phyloP scores from a whole-genome alignment of 176 grass and related monocot genomes.

The Zoysia japonica region DNA sequence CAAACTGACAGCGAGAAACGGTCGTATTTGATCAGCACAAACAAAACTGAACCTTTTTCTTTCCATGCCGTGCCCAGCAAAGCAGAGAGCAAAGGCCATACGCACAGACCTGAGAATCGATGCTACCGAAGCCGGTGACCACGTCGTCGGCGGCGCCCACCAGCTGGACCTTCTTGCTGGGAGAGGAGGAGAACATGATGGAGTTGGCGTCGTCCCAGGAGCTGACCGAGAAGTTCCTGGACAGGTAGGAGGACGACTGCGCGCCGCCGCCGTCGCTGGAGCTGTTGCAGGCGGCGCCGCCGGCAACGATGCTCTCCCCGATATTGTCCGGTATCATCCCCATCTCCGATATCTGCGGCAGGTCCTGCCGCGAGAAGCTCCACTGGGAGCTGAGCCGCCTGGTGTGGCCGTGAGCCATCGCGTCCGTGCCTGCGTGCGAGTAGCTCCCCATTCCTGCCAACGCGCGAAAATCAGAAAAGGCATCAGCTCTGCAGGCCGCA shows the following conservation, averaged over 20 bases:
- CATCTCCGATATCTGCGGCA: conserved; percentile 75
- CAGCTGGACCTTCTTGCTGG: conserved; percentile 54
- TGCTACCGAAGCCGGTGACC: conserved; percentile 61
- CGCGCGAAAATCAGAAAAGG: background rate
- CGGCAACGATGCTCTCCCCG: conserved; percentile 51
- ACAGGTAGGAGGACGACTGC: conserved; percentile 57
- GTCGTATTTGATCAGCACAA: conserved; percentile 8
- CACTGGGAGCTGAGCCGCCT: conserved; percentile 58
- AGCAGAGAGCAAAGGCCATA: background rate
- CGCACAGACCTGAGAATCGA: conserved; percentile 63
- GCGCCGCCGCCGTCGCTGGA: conserved; percentile 46
- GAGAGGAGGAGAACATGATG: conserved; percentile 79
- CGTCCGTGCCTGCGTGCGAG: conserved; percentile 39
- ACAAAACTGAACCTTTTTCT: background rate
- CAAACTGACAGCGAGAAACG: conserved; percentile 51
- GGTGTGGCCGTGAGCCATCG: conserved; percentile 35
- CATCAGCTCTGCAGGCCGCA: background rate
- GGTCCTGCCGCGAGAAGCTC: conserved; percentile 77
- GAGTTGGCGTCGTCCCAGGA: conserved; percentile 96
- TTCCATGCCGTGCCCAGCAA: background rate
- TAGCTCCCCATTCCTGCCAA: conserved; percentile 53
- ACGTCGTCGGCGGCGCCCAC: conserved; percentile 52
- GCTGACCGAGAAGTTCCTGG: conserved; percentile 68
- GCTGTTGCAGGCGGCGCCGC: conserved; percentile 41
- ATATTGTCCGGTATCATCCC: conserved; percentile 52